Evolutionary conservation across 495 filamentous ascomycete genomes (phyloP).

Genomic region (Daldinia grandis): DNA sequence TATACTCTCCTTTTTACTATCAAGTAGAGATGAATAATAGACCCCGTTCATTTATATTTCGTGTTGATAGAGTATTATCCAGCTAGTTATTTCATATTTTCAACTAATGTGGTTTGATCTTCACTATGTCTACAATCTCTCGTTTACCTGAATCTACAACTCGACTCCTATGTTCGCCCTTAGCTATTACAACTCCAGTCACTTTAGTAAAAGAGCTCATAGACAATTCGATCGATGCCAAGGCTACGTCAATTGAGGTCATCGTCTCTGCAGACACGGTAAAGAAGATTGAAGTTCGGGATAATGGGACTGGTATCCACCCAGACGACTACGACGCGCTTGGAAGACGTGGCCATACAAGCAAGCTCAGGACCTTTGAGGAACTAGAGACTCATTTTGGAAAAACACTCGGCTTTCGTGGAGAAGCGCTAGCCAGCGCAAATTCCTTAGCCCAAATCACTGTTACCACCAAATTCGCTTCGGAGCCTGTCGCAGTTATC

Average conservation of each 20-base stretch:
- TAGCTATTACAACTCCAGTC: conserved; percentile 75
- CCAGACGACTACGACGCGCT: conserved; percentile 73
- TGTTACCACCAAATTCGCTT: conserved; percentile 75
- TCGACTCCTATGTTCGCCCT: conserved; percentile 74
- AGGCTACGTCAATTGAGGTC: conserved; percentile 74
- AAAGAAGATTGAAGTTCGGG: conserved; percentile 85
- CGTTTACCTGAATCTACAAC: conserved; percentile 70
- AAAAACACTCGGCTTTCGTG: conserved; percentile 83
- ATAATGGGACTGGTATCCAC: conserved; percentile 87
- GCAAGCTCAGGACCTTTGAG: conserved; percentile 78
- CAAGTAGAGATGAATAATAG: not conserved
- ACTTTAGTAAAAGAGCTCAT: conserved; percentile 89
- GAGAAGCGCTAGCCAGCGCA: conserved; percentile 83
- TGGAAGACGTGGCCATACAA: conserved; percentile 78
- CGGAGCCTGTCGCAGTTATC: conserved; percentile 68
- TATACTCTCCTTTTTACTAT: not conserved
- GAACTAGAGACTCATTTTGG: conserved; percentile 75
- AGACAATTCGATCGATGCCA: conserved; percentile 90
- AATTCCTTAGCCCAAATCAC: conserved; percentile 71
- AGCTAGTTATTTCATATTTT: not conserved
- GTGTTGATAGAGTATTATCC: not conserved
- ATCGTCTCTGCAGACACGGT: conserved; percentile 79
- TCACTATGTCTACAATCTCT: conserved; percentile 46
- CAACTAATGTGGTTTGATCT: not conserved
- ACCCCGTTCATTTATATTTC: not conserved